Evolutionary conservation across 78 protist species (phyloP).

Genomic region (Polysphondylium violaceum): DNA sequence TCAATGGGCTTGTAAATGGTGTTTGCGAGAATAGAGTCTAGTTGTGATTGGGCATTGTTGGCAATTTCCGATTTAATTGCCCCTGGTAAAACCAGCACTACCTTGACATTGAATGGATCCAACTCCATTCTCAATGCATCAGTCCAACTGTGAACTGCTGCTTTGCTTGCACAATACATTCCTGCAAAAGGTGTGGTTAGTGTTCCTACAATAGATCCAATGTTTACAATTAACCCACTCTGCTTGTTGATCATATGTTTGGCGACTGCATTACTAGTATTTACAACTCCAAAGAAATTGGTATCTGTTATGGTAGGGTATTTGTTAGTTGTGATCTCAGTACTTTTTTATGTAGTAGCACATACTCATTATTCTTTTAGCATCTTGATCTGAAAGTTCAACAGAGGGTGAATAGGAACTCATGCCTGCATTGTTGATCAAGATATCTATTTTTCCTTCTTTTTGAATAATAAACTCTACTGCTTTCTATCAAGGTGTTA

Average conservation of each 20-base stretch:
- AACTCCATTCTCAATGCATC: slow-evolving; percentile 53
- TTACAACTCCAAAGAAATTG: slow-evolving; percentile 17
- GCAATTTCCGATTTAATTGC: slow-evolving; percentile 22
- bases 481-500: background rate
- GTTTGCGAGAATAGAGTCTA: background rate
- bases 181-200: slow-evolving; percentile 21
- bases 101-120: slow-evolving; percentile 43
- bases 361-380: slow-evolving; percentile 1
- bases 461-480: background rate
- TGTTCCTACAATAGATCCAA: slow-evolving; percentile 22
- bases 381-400: slow-evolving; percentile 29
- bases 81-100: slow-evolving; percentile 30
- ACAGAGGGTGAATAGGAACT: slow-evolving; percentile 2
- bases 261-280: slow-evolving; percentile 14
- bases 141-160: slow-evolving; percentile 39
- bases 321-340: too few species aligned
- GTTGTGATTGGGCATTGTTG: slow-evolving; percentile 1
- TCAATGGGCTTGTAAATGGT: slow-evolving; percentile 2
- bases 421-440: slow-evolving; percentile 59
- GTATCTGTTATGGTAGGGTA: too few species aligned
- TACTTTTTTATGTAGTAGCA: too few species aligned
- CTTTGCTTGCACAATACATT: slow-evolving; percentile 46
- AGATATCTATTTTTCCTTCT: slow-evolving; percentile 47
- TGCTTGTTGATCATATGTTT: slow-evolving; percentile 9
- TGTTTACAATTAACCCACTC: slow-evolving; percentile 28